Conservation (phyloP, 805 yeast species). For the Lachancea meyersii region DNA sequence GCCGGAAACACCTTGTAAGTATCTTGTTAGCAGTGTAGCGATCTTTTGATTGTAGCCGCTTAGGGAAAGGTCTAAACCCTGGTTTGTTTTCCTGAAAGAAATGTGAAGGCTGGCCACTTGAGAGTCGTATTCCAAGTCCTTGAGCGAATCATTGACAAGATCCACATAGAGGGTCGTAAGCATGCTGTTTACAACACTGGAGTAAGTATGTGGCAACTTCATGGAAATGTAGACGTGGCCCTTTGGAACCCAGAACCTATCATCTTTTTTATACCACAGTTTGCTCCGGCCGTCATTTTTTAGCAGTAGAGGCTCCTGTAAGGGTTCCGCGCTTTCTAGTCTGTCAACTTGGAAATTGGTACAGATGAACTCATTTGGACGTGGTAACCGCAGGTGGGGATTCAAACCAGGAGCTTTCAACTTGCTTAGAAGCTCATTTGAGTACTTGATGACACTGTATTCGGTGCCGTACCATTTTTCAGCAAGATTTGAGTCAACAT, state of each 20-base stretch:
- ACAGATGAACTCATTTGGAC: conserved; percentile 75
- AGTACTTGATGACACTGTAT: conserved; percentile 46
- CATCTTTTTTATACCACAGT: conserved; percentile 88
- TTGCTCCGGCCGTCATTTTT: conserved; percentile 44
- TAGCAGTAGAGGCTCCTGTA: conserved; percentile 59
- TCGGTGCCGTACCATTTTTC: conserved; percentile 94
- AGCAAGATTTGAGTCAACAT: conserved; percentile 41
- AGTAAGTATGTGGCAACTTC: conserved; percentile 55
- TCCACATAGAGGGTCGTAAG: conserved; percentile 60
- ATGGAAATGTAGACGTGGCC: conserved; percentile 62
- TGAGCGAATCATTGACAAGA: conserved; percentile 64
- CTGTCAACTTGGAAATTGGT: conserved; percentile 61
- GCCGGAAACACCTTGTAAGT: conserved; percentile 46
- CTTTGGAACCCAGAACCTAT: conserved; percentile 82
- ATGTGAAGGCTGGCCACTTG: conserved; percentile 69
- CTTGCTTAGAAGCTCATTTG: conserved; percentile 33
- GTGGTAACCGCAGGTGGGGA: conserved; percentile 52
- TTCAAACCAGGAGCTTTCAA: conserved; percentile 31
- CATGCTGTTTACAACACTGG: conserved; percentile 53
- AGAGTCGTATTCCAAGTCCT: conserved; percentile 75
- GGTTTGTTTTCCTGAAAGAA: conserved; percentile 51
- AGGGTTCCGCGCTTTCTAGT: conserved; percentile 30
- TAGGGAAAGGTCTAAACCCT: conserved; percentile 62
- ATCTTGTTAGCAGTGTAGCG: conserved; percentile 51
- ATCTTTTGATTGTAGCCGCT: conserved; percentile 84